A percentile compares a stretch with the other conserved stretches of the same genome.
Conservation (phyloP, 2,329 filamentous ascomycete genomes). For the Stagonosporopsis vannaccii region DNA sequence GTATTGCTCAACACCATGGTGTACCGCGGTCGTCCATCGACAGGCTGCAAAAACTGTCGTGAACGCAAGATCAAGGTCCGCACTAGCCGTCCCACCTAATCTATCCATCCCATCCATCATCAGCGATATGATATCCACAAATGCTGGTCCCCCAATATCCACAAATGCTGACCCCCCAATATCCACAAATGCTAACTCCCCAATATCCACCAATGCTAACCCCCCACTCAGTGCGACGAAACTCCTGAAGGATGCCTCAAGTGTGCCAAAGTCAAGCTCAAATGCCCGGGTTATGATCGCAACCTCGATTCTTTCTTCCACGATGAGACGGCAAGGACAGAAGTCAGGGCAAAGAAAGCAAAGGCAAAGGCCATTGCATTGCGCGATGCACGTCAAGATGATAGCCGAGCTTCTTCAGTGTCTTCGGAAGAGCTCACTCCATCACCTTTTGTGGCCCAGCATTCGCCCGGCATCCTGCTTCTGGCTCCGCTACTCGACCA, state of each 20-base stretch:
- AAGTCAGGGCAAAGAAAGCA: slow-evolving; percentile 36
- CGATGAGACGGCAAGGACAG: slow-evolving; percentile 40
- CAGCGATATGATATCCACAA: no score
- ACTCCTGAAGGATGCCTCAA: slow-evolving; percentile 36
- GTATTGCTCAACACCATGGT: slow-evolving; percentile 32
- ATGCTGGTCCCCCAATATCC: no score
- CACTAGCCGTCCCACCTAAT: no score
- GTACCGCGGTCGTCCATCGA: slow-evolving; percentile 44
- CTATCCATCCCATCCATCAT: neutral
- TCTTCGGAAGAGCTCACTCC: neutral
- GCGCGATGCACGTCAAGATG: slow-evolving; percentile 22
- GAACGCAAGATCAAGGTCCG: slow-evolving; percentile 52
- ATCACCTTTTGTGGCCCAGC: slow-evolving; percentile 8
- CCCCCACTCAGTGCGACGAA: slow-evolving; percentile 48
- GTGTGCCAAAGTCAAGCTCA: slow-evolving; percentile 30
- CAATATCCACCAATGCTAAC: no score
- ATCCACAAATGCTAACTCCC: no score
- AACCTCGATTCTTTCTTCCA: slow-evolving; percentile 40
- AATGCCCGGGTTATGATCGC: slow-evolving; percentile 45
- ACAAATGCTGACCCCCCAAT: no score
- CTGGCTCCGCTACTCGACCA: slow-evolving; percentile 38
- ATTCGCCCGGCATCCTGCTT: slow-evolving; percentile 22
- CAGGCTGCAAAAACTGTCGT: slow-evolving; percentile 48
- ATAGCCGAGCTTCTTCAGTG: neutral
- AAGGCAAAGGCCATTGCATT: slow-evolving; percentile 41